Conservation (phyloP, 2,329 filamentous ascomycete genomes). For the Cladophialophora yegresii region DNA sequence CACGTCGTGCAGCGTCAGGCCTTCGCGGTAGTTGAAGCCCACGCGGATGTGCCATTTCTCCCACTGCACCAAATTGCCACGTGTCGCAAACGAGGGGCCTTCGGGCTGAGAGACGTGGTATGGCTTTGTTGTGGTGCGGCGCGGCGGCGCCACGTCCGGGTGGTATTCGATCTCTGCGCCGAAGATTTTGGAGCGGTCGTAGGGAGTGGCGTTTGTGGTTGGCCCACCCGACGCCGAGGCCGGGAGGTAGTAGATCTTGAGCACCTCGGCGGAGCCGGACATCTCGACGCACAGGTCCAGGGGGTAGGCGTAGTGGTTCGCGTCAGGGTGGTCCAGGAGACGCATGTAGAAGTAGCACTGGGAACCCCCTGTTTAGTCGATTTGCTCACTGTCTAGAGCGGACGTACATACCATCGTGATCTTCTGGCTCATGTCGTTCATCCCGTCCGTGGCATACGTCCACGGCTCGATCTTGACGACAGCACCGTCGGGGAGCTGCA, state of each 20-base stretch:
- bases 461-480: constrained; percentile 57
- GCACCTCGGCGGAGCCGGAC: constrained; percentile 53
- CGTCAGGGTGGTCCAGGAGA: constrained; percentile 48
- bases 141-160: constrained; percentile 39
- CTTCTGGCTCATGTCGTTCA: constrained; percentile 53
- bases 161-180: constrained; percentile 42
- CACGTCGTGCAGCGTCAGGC: constrained; percentile 47
- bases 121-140: constrained; percentile 43
- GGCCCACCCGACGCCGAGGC: constrained; percentile 46
- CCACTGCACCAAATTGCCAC: constrained; percentile 43
- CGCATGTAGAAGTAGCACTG: constrained; percentile 47
- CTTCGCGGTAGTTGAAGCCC: constrained; percentile 52
- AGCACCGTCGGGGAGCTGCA: constrained; percentile 51
- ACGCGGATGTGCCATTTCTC: constrained; percentile 50
- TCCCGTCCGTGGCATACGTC: constrained; percentile 59
- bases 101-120: constrained; percentile 44
- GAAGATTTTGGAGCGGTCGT: constrained; percentile 49
- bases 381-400: neutral
- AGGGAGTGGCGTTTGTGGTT: constrained; percentile 42
- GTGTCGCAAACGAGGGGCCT: constrained; percentile 41
- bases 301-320: constrained; percentile 62
- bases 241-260: constrained; percentile 54
- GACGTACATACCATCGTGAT: constrained; percentile 51
- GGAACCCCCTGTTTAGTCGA: neutral
- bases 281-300: constrained; percentile 57